phyloP scores from a whole-genome alignment of 257 asterid genomes.

The Lycium ferocissimum region DNA sequence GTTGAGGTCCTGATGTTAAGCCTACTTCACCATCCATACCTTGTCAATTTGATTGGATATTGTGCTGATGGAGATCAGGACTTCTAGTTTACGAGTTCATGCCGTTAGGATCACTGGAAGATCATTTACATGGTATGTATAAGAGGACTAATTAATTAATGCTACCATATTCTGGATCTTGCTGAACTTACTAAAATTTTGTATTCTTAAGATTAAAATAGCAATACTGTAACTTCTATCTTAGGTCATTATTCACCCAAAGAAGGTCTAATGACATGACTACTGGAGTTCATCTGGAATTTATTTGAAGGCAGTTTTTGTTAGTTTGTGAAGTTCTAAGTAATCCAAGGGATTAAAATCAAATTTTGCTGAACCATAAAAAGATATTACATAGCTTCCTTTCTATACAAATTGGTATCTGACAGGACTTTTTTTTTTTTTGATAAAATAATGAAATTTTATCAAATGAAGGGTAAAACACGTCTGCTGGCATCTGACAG shows the following conservation, averaged over 20 bases:
- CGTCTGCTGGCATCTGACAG: neutral
- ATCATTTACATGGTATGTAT: constrained; percentile 72
- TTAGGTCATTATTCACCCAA: neutral
- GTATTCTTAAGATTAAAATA: neutral
- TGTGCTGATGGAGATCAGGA: constrained; percentile 93
- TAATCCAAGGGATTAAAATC: neutral
- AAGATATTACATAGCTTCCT: neutral
- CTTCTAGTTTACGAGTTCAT: constrained; percentile 83
- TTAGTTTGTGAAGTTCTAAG: neutral
- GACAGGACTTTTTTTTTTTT: neutral
- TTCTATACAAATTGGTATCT: constrained; percentile 4
- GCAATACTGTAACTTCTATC: neutral
- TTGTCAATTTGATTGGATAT: constrained; percentile 81
- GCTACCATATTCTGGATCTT: neutral
- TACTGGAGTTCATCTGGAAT: constrained; percentile 8
- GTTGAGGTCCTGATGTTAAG: constrained; percentile 86
- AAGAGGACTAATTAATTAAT: neutral
- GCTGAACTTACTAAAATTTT: too few relatives aligned
- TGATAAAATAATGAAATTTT: neutral
- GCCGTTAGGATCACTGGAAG: constrained; percentile 88
- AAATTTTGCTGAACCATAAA: neutral
- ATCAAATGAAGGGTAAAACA: neutral
- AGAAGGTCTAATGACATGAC: neutral
- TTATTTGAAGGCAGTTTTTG: neutral
- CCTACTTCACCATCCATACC: constrained; percentile 78